A percentile compares a stretch with the other conserved stretches of the same genome.
These are phyloP conservation scores for Coniferiporia sulphurascens DNA, from an alignment of 1,284 basidiomycete species.

Conservation along the genomic window DNA sequence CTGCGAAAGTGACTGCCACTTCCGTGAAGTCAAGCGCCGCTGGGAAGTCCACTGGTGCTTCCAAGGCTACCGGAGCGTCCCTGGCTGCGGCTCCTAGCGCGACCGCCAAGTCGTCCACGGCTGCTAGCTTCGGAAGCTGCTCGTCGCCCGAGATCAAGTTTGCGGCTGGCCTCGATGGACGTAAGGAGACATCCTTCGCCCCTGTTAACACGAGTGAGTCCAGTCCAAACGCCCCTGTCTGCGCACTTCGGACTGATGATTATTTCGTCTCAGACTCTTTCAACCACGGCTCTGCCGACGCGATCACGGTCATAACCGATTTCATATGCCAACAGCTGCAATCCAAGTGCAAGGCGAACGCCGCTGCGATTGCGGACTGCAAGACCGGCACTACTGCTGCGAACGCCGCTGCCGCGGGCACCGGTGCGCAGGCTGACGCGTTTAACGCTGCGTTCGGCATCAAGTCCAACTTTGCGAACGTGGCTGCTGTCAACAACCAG, in stretches of 20 bases:
- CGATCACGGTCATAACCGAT: slow-evolving; percentile 49
- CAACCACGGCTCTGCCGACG: slow-evolving; percentile 49
- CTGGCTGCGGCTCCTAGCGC: slow-evolving; percentile 20
- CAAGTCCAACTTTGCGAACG: slow-evolving; percentile 15
- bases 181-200: slow-evolving; percentile 51
- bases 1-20: not conserved
- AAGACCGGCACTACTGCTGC: not conserved
- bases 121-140: slow-evolving; percentile 41
- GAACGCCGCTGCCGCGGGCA: not conserved
- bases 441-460: slow-evolving; percentile 8
- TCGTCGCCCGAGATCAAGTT: slow-evolving; percentile 48
- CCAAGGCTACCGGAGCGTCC: not conserved
- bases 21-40: not conserved
- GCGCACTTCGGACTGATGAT: not conserved
- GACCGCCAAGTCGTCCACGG: slow-evolving; percentile 23
- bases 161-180: slow-evolving; percentile 44
- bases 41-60: not conserved
- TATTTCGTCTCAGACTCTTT: slow-evolving; percentile 32
- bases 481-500: slow-evolving; percentile 3
- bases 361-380: not conserved
- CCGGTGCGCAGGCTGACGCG: slow-evolving; percentile 30
- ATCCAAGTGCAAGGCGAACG: slow-evolving; percentile 3
- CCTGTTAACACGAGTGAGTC: slow-evolving; percentile 40
- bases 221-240: not conserved
- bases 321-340: slow-evolving; percentile 17